Conservation (phyloP, 2,329 filamentous ascomycete genomes). For the Pyrenophora seminiperda region DNA sequence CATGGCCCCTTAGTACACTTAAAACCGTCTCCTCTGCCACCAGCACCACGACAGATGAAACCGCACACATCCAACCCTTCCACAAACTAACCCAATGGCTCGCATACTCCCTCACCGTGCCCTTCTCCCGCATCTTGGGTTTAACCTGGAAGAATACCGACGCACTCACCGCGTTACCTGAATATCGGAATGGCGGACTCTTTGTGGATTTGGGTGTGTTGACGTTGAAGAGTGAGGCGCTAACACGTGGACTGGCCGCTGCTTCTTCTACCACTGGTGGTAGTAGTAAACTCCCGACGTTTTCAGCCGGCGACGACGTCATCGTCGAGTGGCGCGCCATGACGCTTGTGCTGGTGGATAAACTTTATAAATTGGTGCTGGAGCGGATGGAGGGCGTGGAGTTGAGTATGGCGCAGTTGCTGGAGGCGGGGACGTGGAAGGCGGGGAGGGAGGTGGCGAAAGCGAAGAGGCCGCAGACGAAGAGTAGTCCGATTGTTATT, state of each 20-base stretch:
- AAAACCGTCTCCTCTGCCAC: conserved; percentile 64
- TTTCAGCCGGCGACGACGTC: conserved; percentile 72
- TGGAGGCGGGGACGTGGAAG: conserved; percentile 97
- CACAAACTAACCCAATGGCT: conserved; percentile 93
- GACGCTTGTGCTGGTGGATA: conserved; percentile 74
- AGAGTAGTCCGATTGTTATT: conserved; percentile 39
- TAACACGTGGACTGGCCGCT: conserved; percentile 70
- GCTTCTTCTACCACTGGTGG: conserved; percentile 35
- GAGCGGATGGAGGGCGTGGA: conserved; percentile 69
- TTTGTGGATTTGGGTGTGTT: conserved; percentile 83
- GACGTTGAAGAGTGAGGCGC: conserved; percentile 70
- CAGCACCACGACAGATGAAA: conserved; percentile 1
- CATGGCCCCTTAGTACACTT: conserved; percentile 85
- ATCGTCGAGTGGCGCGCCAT: conserved; percentile 77
- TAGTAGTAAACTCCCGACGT: conserved; percentile 70
- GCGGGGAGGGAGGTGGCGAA: conserved; percentile 33
- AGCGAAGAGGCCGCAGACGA: conserved; percentile 30
- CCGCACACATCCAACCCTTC: conserved; percentile 77
- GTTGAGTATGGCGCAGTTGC: conserved; percentile 79
- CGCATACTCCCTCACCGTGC: conserved; percentile 89
- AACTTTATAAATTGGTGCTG: conserved; percentile 70
- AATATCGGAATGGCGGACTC: conserved; percentile 90
- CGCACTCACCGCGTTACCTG: conserved; percentile 83
- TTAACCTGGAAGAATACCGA: conserved; percentile 80
- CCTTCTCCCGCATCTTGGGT: conserved; percentile 72